Percentiles rank a stretch among this genome's conserved stretches.
These are phyloP conservation scores for Kwoniella dendrophila DNA, from an alignment of 768 basidiomycete genomes.

Conservation along the genomic window DNA sequence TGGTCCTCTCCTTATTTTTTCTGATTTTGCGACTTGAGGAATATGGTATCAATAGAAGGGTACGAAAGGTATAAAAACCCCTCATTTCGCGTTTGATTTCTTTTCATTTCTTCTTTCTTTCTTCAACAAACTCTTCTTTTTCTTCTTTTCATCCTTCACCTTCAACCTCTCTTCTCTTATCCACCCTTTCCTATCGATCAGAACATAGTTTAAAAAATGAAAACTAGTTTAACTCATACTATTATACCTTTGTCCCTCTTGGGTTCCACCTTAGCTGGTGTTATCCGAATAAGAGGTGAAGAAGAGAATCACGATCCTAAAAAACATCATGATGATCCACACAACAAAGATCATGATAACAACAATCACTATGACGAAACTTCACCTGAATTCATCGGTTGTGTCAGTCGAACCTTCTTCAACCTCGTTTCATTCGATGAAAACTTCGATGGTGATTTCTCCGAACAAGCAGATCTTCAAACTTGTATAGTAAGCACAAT, in stretches of 20 bases:
- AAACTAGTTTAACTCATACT: constrained; percentile 5
- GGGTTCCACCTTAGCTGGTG: constrained; percentile 11
- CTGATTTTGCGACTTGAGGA: neutral
- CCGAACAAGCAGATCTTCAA: constrained; percentile 12
- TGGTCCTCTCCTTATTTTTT: neutral
- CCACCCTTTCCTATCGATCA: neutral
- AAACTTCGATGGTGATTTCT: constrained; percentile 17
- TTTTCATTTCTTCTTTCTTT: constrained; percentile 11
- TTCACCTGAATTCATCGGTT: constrained; percentile 20
- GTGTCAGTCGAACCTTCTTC: constrained; percentile 20
- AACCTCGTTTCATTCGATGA: constrained; percentile 13
- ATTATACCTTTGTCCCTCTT: constrained; percentile 17
- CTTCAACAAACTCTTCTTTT: constrained; percentile 7
- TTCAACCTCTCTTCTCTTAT: neutral
- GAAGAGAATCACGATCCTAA: constrained; percentile 7
- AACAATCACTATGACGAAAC: neutral
- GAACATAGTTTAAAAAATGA: constrained; percentile 2
- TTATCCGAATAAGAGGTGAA: constrained; percentile 20
- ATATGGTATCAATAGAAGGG: neutral
- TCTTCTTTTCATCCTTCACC: neutral
- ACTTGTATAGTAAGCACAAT: constrained; percentile 10
- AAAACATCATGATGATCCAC: constrained; percentile 5
- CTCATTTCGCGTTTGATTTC: constrained; percentile 5
- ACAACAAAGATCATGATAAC: constrained; percentile 4
- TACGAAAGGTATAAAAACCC: constrained; percentile 20